phyloP scores from a whole-genome alignment of 1,284 basidiomycete genomes.

The Farysia itapuensis region DNA sequence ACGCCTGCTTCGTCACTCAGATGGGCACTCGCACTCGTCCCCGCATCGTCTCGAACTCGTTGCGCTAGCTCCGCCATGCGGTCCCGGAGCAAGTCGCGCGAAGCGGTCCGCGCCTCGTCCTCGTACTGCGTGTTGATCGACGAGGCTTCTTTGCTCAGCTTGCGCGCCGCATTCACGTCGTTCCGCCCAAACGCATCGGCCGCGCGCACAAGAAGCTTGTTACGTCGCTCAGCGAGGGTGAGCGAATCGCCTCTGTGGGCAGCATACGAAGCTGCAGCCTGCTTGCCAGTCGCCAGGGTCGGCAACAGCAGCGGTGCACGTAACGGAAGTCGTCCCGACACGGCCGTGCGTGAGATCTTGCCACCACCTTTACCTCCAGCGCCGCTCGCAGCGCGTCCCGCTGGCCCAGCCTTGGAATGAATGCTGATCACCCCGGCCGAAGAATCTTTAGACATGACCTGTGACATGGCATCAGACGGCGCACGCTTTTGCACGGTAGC shows the following conservation, averaged over 20 bases:
- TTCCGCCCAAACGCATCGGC: conserved; percentile 92
- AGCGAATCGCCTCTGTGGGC: conserved; percentile 79
- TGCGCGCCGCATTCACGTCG: conserved; percentile 89
- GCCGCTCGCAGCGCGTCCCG: neutral
- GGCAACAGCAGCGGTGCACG: conserved; percentile 81
- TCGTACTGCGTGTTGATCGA: conserved; percentile 86
- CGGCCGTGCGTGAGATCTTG: neutral
- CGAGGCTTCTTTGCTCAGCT: conserved; percentile 89
- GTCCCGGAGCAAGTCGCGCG: conserved; percentile 77
- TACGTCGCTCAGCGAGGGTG: conserved; percentile 86
- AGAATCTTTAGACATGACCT: conserved; percentile 16
- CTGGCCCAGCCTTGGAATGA: conserved; percentile 15
- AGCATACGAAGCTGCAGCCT: conserved; percentile 80
- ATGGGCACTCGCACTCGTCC: conserved; percentile 61
- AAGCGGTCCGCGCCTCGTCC: conserved; percentile 79
- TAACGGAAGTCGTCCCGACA: conserved; percentile 64
- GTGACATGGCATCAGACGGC: conserved; percentile 11
- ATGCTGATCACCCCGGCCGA: conserved; percentile 19
- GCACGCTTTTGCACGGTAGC: conserved; percentile 34
- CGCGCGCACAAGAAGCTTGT: conserved; percentile 89
- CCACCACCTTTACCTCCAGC: conserved; percentile 1
- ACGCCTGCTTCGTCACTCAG: conserved; percentile 80
- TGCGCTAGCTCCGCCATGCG: conserved; percentile 71
- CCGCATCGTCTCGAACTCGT: conserved; percentile 64
- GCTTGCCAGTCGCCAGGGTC: conserved; percentile 67